Conservation (phyloP, 1,284 basidiomycete genomes). For the Fomitopsis palustris region DNA sequence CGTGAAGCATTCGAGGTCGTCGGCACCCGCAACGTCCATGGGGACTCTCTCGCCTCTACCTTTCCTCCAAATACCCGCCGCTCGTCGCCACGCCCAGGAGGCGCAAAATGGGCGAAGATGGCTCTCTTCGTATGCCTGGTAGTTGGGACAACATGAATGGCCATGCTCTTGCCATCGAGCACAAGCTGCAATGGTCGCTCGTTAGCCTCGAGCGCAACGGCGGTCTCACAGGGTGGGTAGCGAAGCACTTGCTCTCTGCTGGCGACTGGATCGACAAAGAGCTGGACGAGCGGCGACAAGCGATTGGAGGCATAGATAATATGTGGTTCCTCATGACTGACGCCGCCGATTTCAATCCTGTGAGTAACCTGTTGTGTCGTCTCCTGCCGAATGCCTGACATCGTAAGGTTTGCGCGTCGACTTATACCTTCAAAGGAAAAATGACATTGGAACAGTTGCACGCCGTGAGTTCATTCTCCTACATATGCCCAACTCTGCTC, state of each 20-base stretch:
- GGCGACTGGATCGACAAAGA: constrained; percentile 19
- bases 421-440: constrained; percentile 19
- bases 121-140: constrained; percentile 1
- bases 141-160: background rate
- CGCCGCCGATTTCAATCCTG: constrained; percentile 28
- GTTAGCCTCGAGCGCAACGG: constrained; percentile 7
- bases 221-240: constrained; percentile 11
- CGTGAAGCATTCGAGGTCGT: background rate
- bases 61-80: background rate
- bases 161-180: background rate
- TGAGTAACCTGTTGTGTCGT: constrained; percentile 3
- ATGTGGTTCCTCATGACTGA: constrained; percentile 27
- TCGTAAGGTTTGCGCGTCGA: constrained; percentile 22
- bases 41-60: no score
- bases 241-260: constrained; percentile 10
- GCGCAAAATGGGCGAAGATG: background rate
- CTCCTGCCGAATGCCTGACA: background rate
- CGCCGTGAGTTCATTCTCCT: constrained; percentile 8
- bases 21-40: no score
- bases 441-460: constrained; percentile 17
- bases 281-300: constrained; percentile 18
- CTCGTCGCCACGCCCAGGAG: background rate
- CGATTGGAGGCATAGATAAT: constrained; percentile 29
- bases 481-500: background rate
- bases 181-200: constrained; percentile 7